These are phyloP conservation scores for Zymoseptoria ardabiliae DNA, from an alignment of 2,329 filamentous ascomycete genomes.

Conservation along the genomic window DNA sequence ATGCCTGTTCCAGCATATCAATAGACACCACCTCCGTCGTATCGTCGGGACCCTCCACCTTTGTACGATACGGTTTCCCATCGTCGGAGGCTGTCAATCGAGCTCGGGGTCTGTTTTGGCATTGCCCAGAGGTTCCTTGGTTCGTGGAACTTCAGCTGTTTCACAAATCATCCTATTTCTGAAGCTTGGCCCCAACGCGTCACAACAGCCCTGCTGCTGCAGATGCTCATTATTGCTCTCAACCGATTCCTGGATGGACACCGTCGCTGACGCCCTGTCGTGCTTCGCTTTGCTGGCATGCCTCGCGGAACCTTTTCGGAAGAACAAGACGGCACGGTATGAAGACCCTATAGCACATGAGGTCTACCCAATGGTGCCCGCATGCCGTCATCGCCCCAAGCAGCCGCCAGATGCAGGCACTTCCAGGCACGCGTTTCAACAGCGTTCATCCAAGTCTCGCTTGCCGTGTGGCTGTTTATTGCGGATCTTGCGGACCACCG, in stretches of 20 bases:
- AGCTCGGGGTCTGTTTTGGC: not conserved
- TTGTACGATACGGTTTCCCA: not conserved
- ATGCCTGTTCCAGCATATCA: not conserved
- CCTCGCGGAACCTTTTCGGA: not conserved
- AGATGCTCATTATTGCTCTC: not conserved
- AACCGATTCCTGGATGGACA: not conserved
- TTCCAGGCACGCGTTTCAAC: not conserved
- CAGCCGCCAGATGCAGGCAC: not conserved
- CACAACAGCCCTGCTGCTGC: not conserved
- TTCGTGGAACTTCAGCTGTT: not conserved
- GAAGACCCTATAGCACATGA: not conserved
- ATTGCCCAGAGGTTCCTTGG: not conserved
- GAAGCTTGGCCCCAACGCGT: not conserved
- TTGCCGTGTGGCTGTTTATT: not conserved
- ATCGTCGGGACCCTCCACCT: not conserved
- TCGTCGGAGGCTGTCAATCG: not conserved
- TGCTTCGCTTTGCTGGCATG: not conserved
- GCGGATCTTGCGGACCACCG: not conserved
- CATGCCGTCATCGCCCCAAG: not conserved
- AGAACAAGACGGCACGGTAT: not conserved
- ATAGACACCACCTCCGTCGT: not conserved
- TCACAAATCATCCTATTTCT: not conserved
- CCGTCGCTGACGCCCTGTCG: not conserved
- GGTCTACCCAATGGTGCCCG: not conserved
- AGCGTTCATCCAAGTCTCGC: not conserved